Evolutionary conservation across 805 yeast species (phyloP).

Genomic region (Suhomyces kilbournensis): DNA sequence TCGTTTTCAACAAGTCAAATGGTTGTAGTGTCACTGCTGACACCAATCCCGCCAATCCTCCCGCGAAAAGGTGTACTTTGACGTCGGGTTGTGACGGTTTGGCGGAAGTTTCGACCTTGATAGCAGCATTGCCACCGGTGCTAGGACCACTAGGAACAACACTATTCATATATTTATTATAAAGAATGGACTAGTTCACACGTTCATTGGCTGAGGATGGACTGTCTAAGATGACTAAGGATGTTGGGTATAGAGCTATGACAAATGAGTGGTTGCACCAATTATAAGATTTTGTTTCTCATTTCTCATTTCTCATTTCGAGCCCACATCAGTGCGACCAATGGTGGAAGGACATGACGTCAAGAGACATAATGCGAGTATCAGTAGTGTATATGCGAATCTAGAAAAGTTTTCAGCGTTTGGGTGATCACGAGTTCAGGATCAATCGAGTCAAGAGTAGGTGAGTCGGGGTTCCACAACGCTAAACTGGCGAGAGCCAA

Average conservation of each 20-base stretch:
- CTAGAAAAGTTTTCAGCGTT: slow-evolving; percentile 2
- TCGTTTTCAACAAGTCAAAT: slow-evolving; percentile 80
- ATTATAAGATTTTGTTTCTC: neutral
- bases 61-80: slow-evolving; percentile 65
- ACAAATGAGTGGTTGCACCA: neutral
- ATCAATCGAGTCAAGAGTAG: slow-evolving; percentile 4
- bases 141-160: neutral
- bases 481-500: slow-evolving; percentile 57
- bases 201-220: neutral
- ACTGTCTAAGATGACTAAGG: neutral
- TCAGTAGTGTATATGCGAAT: neutral
- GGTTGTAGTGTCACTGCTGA: slow-evolving; percentile 85
- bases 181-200: neutral
- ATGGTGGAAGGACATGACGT: neutral
- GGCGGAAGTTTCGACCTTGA: neutral
- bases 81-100: slow-evolving; percentile 7
- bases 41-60: slow-evolving; percentile 79
- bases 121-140: neutral
- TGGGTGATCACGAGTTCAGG: slow-evolving; percentile 4
- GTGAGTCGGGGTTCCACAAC: slow-evolving; percentile 15
- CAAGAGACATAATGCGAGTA: neutral
- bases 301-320: neutral
- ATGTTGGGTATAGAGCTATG: neutral
- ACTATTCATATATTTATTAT: neutral
- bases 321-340: neutral